Conservation (phyloP, 1,284 basidiomycete species). For the Ceratobasidium papillatum region DNA sequence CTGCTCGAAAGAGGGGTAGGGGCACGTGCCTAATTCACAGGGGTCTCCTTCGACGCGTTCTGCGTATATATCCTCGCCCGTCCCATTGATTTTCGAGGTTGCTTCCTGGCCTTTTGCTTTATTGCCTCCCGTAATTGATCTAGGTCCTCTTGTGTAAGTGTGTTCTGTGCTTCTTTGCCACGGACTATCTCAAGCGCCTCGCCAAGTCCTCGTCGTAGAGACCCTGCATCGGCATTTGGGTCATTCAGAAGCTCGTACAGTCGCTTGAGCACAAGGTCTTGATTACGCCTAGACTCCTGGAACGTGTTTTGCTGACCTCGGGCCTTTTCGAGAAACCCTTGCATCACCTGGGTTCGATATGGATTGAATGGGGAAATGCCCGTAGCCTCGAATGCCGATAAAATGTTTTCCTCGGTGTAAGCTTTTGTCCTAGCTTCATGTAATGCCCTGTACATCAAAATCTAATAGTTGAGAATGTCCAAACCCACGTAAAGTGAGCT, state of each 20-base stretch:
- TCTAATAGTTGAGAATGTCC: not conserved
- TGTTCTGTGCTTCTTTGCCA: not conserved
- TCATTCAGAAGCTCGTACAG: not conserved
- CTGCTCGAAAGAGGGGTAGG: not conserved
- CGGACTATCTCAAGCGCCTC: not conserved
- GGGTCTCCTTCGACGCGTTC: not conserved
- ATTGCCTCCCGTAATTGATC: not conserved
- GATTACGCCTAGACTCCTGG: not conserved
- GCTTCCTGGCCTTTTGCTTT: not conserved
- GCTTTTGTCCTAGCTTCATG: conserved; percentile 44
- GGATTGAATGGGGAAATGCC: conserved; percentile 48
- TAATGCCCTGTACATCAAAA: conserved; percentile 46
- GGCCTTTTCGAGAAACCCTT: not conserved
- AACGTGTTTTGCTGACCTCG: not conserved
- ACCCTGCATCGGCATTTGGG: not conserved
- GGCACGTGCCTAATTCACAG: not conserved
- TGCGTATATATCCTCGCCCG: not conserved
- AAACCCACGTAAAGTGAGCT: not conserved
- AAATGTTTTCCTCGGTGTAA: conserved; percentile 48
- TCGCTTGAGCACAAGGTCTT: not conserved
- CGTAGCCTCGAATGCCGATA: conserved; percentile 47
- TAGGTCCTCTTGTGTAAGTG: not conserved
- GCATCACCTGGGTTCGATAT: conserved; percentile 4
- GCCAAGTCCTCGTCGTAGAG: not conserved
- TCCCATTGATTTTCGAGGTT: not conserved